Conservation (phyloP, 2,329 filamentous ascomycete genomes). For the Pleoardoris graminearum region DNA sequence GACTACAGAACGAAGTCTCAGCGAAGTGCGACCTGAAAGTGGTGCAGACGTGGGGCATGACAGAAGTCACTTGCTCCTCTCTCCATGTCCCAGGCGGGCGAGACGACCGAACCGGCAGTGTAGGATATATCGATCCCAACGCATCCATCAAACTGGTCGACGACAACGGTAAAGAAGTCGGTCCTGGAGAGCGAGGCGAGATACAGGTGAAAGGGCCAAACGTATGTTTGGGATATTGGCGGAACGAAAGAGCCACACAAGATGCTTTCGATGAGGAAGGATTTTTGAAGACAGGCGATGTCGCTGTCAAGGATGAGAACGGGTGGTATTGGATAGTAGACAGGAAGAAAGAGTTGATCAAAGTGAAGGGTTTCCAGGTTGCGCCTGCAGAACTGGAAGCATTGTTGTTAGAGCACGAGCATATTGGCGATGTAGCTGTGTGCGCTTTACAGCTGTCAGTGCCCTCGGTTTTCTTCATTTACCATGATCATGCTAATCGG, state of each 20-base stretch:
- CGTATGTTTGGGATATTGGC: slow-evolving; percentile 47
- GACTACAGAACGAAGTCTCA: slow-evolving; percentile 47
- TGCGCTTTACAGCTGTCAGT: slow-evolving; percentile 17
- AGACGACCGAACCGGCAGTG: slow-evolving; percentile 40
- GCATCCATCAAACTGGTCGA: slow-evolving; percentile 45
- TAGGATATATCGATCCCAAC: slow-evolving; percentile 44
- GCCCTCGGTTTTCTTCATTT: background rate
- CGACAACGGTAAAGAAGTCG: slow-evolving; percentile 46
- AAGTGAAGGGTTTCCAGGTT: slow-evolving; percentile 63
- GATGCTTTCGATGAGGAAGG: slow-evolving; percentile 43
- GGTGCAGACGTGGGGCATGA: slow-evolving; percentile 48
- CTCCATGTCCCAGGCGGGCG: slow-evolving; percentile 43
- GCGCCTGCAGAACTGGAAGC: slow-evolving; percentile 63
- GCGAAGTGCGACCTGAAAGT: slow-evolving; percentile 38
- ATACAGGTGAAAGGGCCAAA: slow-evolving; percentile 46
- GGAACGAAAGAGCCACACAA: slow-evolving; percentile 42
- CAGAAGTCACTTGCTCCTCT: slow-evolving; percentile 44
- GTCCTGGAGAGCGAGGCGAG: slow-evolving; percentile 40
- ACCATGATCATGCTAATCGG: background rate
- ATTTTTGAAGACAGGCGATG: slow-evolving; percentile 41
- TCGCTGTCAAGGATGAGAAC: slow-evolving; percentile 39
- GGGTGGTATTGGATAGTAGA: slow-evolving; percentile 37
- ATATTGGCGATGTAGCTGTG: slow-evolving; percentile 66
- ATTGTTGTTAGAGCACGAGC: slow-evolving; percentile 56
- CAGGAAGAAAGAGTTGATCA: slow-evolving; percentile 57